Percentiles rank a stretch among this genome's conserved stretches.
phyloP scores from a whole-genome alignment of 208 protist species.

The Crithidia fasciculata region DNA sequence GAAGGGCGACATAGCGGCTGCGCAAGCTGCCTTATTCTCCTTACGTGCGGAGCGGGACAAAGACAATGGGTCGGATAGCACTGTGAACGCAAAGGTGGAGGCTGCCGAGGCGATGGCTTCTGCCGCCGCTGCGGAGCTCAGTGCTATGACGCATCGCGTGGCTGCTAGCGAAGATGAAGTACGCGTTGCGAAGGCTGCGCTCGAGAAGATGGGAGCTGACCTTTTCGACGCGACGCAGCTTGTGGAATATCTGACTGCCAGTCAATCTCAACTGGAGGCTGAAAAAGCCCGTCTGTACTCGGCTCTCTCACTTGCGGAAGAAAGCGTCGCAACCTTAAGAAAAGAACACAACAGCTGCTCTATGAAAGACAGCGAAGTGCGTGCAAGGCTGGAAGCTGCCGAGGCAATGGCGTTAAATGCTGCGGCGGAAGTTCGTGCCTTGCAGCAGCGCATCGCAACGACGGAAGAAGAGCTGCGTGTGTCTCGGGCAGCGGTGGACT shows the following conservation, averaged over 20 bases:
- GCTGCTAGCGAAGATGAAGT: background rate
- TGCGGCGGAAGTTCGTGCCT: background rate
- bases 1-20: background rate
- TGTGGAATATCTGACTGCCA: background rate
- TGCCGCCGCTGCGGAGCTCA: too few species aligned
- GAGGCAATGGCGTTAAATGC: background rate
- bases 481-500: too few species aligned
- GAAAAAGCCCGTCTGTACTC: background rate
- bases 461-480: background rate
- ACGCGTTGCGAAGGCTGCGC: background rate
- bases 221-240: background rate
- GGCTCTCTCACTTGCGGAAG: background rate
- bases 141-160: too few species aligned
- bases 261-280: background rate
- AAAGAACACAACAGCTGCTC: background rate
- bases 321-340: background rate
- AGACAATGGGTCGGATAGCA: background rate
- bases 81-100: slow-evolving; percentile 5
- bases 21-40: background rate
- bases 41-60: background rate
- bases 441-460: background rate
- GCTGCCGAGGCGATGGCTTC: background rate
- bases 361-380: slow-evolving; percentile 2
- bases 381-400: slow-evolving; percentile 7
- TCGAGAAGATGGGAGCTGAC: slow-evolving; percentile 5